phyloP scores from a whole-genome alignment of 2,329 filamentous ascomycete species.

The Byssoonygena ceratinophila region DNA sequence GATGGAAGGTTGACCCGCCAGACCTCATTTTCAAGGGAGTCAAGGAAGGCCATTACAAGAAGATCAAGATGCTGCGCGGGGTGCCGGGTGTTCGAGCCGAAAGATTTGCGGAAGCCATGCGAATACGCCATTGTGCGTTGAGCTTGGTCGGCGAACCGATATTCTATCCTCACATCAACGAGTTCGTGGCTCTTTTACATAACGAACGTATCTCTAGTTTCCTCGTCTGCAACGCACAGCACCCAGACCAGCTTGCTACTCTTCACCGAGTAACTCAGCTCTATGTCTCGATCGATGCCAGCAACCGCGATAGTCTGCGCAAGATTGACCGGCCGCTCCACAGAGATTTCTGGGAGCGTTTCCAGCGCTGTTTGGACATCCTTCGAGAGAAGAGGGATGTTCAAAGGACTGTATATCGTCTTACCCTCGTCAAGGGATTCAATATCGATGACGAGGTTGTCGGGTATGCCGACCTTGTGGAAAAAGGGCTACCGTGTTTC shows the following conservation, averaged over 20 bases:
- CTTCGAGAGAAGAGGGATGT: slow-evolving; percentile 69
- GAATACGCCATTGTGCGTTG: slow-evolving; percentile 84
- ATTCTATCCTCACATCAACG: slow-evolving; percentile 96
- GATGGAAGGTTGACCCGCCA: slow-evolving; percentile 87
- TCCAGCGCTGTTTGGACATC: slow-evolving; percentile 82
- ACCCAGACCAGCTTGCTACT: slow-evolving; percentile 76
- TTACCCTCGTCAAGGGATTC: slow-evolving; percentile 95
- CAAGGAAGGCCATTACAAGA: slow-evolving; percentile 85
- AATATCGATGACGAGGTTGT: slow-evolving; percentile 88
- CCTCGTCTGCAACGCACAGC: slow-evolving; percentile 92
- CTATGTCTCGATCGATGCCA: slow-evolving; percentile 92
- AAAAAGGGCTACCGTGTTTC: slow-evolving; percentile 77
- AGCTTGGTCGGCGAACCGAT: slow-evolving; percentile 94
- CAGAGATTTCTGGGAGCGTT: slow-evolving; percentile 95
- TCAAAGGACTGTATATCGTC: slow-evolving; percentile 85
- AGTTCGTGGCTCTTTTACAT: slow-evolving; percentile 76
- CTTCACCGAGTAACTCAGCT: slow-evolving; percentile 84
- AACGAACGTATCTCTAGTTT: slow-evolving; percentile 81
- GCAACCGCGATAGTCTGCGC: slow-evolving; percentile 74
- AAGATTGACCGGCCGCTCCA: slow-evolving; percentile 87
- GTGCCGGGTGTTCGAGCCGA: slow-evolving; percentile 87
- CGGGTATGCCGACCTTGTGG: slow-evolving; percentile 82
- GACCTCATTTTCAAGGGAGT: slow-evolving; percentile 83
- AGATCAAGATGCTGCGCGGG: slow-evolving; percentile 94
- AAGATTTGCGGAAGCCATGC: slow-evolving; percentile 83